phyloP scores from a whole-genome alignment of 805 yeast genomes.

The Nakazawaea sp. region DNA sequence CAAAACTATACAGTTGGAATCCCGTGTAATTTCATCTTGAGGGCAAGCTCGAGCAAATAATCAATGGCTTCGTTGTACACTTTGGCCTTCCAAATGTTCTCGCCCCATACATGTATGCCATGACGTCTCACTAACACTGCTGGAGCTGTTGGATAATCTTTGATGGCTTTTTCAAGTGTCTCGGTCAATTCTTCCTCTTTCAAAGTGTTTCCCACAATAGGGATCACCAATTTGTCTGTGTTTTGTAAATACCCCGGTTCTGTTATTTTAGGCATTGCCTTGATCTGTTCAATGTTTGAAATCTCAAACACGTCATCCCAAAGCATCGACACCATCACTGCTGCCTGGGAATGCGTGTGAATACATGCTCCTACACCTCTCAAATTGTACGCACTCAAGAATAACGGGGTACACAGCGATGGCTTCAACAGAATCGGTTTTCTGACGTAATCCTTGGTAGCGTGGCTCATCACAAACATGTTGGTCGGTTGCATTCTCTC shows the following conservation, averaged over 20 bases:
- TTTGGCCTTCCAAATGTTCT: slow-evolving; percentile 86
- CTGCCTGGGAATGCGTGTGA: slow-evolving; percentile 88
- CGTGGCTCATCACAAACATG: slow-evolving; percentile 67
- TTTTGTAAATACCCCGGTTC: slow-evolving; percentile 65
- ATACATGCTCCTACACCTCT: slow-evolving; percentile 87
- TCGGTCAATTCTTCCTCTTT: slow-evolving; percentile 79
- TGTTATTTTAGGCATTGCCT: slow-evolving; percentile 72
- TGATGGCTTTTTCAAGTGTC: slow-evolving; percentile 55
- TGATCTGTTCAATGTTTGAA: slow-evolving; percentile 82
- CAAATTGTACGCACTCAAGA: slow-evolving; percentile 60
- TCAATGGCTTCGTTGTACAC: slow-evolving; percentile 90
- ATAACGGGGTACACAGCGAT: slow-evolving; percentile 91
- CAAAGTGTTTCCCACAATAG: slow-evolving; percentile 87
- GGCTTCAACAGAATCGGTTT: slow-evolving; percentile 70
- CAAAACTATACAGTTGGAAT: slow-evolving; percentile 54
- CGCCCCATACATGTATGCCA: slow-evolving; percentile 97
- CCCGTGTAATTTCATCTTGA: slow-evolving; percentile 71
- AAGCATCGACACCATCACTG: slow-evolving; percentile 73
- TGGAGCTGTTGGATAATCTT: slow-evolving; percentile 66
- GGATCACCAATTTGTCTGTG: slow-evolving; percentile 72
- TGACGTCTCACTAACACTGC: slow-evolving; percentile 91
- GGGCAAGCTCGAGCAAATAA: slow-evolving; percentile 76
- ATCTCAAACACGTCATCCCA: slow-evolving; percentile 69
- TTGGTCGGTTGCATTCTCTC: slow-evolving; percentile 79
- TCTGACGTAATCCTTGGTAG: slow-evolving; percentile 43